phyloP scores from a whole-genome alignment of 768 basidiomycete species.

The Boletus vermiculosoides region DNA sequence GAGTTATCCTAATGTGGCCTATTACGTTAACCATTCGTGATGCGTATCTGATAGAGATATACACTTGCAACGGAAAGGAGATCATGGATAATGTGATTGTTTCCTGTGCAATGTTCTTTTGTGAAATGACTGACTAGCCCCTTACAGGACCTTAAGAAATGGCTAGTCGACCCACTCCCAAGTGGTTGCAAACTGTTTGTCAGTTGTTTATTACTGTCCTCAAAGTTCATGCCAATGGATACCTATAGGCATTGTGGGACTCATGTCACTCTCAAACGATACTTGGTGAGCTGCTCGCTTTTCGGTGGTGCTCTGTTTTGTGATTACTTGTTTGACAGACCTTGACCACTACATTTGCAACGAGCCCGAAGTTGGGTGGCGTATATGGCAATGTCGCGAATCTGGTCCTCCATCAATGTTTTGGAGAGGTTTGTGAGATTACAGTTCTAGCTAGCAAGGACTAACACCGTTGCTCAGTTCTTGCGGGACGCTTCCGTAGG shows the following conservation, averaged over 20 bases:
- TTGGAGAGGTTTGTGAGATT: slow-evolving; percentile 14
- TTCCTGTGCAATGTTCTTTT: slow-evolving; percentile 30
- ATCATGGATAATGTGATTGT: slow-evolving; percentile 26
- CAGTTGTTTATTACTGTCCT: slow-evolving; percentile 3
- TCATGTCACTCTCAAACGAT: slow-evolving; percentile 32
- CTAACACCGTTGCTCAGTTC: slow-evolving; percentile 4
- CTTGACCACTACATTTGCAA: slow-evolving; percentile 29
- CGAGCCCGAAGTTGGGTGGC: slow-evolving; percentile 9
- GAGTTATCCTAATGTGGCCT: not conserved
- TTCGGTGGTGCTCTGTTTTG: not conserved
- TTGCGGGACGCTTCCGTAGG: slow-evolving; percentile 10
- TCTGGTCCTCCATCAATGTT: not conserved
- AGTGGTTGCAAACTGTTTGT: slow-evolving; percentile 29
- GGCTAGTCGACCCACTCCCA: slow-evolving; percentile 28
- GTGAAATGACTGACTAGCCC: slow-evolving; percentile 27
- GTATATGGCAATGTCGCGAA: not conserved
- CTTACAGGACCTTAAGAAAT: slow-evolving; percentile 24
- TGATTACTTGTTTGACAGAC: slow-evolving; percentile 13
- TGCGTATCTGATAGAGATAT: slow-evolving; percentile 11
- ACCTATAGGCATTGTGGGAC: slow-evolving; percentile 27
- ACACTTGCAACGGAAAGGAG: slow-evolving; percentile 6
- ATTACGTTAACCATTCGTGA: not conserved
- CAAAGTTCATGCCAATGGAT: not conserved
- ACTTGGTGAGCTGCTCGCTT: slow-evolving; percentile 17
- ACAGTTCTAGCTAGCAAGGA: not conserved